Evolutionary conservation across 2,329 filamentous ascomycete species (phyloP).

Genomic region (Phialemonium atrogriseum): DNA sequence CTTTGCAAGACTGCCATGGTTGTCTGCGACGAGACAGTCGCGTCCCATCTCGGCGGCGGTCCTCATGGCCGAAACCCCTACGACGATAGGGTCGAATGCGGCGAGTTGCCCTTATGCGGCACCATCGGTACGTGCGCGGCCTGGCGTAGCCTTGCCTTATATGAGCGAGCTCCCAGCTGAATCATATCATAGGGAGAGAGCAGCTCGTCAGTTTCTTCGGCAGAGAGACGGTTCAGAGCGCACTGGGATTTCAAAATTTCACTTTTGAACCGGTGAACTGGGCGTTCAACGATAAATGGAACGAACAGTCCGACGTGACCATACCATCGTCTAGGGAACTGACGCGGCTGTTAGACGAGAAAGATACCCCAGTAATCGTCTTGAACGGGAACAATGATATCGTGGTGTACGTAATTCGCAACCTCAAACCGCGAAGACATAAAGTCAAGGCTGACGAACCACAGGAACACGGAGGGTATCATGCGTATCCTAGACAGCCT

Average conservation of each 20-base stretch:
- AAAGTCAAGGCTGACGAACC: no score
- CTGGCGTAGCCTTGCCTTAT: neutral
- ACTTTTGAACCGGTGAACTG: neutral
- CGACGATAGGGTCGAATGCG: constrained; percentile 1
- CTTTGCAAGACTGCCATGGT: neutral
- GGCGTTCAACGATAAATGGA: neutral
- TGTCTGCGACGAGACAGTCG: neutral
- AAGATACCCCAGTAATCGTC: constrained; percentile 3
- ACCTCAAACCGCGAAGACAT: no score
- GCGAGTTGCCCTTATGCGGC: neutral
- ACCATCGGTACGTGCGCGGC: neutral
- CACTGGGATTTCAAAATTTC: no score
- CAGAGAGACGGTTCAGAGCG: no score
- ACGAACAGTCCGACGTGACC: neutral
- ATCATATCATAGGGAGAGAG: no score
- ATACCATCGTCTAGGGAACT: constrained; percentile 3
- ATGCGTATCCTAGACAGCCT: neutral
- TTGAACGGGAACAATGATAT: constrained; percentile 7
- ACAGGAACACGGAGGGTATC: constrained; percentile 1
- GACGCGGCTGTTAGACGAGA: constrained; percentile 4
- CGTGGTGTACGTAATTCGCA: no score
- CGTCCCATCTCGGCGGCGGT: neutral
- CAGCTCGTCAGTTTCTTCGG: no score
- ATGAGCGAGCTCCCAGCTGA: no score
- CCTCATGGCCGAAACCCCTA: constrained; percentile 4